Evolutionary conservation across 2,329 filamentous ascomycete species (phyloP), one percentile per base, ranked within the genome.

Genomic region (Cercospora beticola): DNA sequence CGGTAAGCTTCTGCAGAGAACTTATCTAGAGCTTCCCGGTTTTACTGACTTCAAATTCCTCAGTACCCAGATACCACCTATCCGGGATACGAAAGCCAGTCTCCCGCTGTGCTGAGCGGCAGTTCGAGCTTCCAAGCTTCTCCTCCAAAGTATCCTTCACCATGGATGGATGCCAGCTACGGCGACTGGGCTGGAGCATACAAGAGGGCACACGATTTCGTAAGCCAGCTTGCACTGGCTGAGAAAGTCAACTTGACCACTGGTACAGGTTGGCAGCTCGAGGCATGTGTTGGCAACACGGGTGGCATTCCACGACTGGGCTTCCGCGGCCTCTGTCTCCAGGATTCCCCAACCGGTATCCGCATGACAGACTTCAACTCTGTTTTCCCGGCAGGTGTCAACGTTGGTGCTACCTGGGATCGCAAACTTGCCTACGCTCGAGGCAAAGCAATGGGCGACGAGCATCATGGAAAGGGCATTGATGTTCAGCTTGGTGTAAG

Each of bases 401-500:
- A 81, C 62, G 78, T 80, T 12, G 82, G 79, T 5, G 80, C 81
- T 21, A 74, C 79, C 1, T 89, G 87, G 70, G 79, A 82, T 46
- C 75, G 75, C 10, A 63, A 74, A 9, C 72, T 81, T 0, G 74
- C 75, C 8, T 74, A 77, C 23, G 72, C 77, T 14, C 77, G 79
- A 9, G 79, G 76, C 4, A 62, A 73, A 6, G 74, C 73, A 10
- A 75, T 81, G 67, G 80, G 74, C 5, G 66, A 70, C 66, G 76
- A 78, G 60, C 75, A 74, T 68, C 73, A 72, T 65, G 71, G 72
- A 6, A 79, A 79, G 81, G 72, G 81, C 43, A 85, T 89, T 36
- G 89, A 93, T 77, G 84, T 92, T 66, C 88, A 87, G 71, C 83
- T 93, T 8, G 90, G 90, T 0, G 69, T 71, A 65, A 54, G 69